phyloP scores from a whole-genome alignment of 2,329 filamentous ascomycete species.

The Fusarium drepaniforme region DNA sequence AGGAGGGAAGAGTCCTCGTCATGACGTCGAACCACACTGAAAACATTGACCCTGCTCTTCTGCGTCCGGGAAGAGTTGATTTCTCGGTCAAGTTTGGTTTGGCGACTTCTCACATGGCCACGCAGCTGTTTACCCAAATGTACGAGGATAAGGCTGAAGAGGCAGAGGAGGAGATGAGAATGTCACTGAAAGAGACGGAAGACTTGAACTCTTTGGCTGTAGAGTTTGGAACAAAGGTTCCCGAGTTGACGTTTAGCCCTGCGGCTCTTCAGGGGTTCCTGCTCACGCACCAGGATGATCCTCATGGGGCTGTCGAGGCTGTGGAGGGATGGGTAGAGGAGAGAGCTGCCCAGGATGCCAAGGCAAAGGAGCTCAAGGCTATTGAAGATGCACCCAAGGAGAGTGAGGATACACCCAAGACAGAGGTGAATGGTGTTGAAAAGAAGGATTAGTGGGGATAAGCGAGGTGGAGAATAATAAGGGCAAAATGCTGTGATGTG shows the following conservation, averaged over 20 bases:
- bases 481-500: background rate
- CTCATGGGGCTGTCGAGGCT: conserved; percentile 12
- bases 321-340: conserved; percentile 21
- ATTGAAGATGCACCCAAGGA: background rate
- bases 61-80: conserved; percentile 23
- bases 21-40: conserved; percentile 74
- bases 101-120: conserved; percentile 13
- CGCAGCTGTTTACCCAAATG: conserved; percentile 18
- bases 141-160: conserved; percentile 7
- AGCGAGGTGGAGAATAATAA: background rate
- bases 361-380: background rate
- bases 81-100: conserved; percentile 20
- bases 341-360: background rate
- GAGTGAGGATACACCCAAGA: background rate
- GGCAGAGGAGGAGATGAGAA: background rate
- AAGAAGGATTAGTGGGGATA: background rate
- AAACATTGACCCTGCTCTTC: conserved; percentile 22
- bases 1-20: conserved; percentile 75
- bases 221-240: conserved; percentile 22
- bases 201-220: conserved; percentile 2
- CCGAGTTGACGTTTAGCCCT: conserved; percentile 25
- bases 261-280: conserved; percentile 36
- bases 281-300: conserved; percentile 25
- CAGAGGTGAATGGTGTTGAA: background rate
- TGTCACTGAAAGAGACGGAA: background rate